These are phyloP conservation scores for Solanum bulbocastanum DNA, from an alignment of 257 asterid species.

Conservation along the genomic window DNA sequence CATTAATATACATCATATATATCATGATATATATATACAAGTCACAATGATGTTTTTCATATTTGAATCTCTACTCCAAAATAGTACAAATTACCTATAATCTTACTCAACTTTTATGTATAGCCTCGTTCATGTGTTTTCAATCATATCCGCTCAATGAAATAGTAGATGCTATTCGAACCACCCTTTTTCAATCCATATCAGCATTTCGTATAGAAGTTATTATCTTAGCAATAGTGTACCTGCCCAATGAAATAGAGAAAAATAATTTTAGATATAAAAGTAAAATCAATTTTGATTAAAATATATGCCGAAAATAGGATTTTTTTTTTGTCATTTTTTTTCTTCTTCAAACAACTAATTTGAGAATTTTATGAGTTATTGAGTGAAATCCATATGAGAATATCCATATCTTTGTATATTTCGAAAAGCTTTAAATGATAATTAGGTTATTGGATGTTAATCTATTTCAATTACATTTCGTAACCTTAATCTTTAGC, in stretches of 20 bases:
- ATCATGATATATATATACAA: not conserved
- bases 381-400: not conserved
- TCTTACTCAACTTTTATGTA: not conserved
- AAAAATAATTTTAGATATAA: not conserved
- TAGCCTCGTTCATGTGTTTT: not conserved
- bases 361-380: not conserved
- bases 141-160: not conserved
- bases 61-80: not conserved
- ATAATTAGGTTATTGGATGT: not conserved
- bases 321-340: no score
- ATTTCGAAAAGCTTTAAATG: not conserved
- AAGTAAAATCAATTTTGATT: not conserved
- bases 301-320: not conserved
- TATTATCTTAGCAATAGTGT: no score
- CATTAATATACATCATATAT: not conserved
- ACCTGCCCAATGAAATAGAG: not conserved
- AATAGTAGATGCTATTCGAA: no score
- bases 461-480: not conserved
- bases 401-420: not conserved
- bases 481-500: not conserved
- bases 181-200: no score
- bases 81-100: not conserved
- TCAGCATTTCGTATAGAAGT: no score
- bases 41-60: not conserved
- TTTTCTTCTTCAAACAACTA: not conserved